Evolutionary conservation across 495 filamentous ascomycete genomes (phyloP).

Genomic region (Podospora bellae-mahoneyi): DNA sequence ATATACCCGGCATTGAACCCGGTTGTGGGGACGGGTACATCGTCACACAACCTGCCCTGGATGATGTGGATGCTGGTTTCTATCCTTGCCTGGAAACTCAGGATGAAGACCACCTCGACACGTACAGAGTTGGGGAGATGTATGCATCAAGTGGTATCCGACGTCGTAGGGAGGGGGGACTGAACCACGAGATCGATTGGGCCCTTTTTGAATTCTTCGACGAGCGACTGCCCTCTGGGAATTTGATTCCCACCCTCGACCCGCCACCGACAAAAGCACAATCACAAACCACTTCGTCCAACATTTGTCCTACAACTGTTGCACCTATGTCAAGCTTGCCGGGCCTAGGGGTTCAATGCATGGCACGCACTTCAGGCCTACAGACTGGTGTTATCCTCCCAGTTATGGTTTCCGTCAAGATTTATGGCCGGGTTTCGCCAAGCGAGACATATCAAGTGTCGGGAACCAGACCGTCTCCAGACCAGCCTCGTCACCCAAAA

Average conservation of each 20-base stretch:
- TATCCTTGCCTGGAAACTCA: slow-evolving; percentile 55
- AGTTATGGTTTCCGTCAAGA: slow-evolving; percentile 74
- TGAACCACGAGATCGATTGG: slow-evolving; percentile 95
- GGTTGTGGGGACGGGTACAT: slow-evolving; percentile 68
- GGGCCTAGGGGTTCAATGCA: slow-evolving; percentile 76
- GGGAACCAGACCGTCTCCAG: slow-evolving; percentile 14
- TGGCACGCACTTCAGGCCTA: slow-evolving; percentile 85
- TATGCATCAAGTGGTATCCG: slow-evolving; percentile 87
- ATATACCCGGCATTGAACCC: slow-evolving; percentile 75
- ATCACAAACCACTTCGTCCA: background rate
- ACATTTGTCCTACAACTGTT: slow-evolving; percentile 42
- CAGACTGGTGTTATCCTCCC: slow-evolving; percentile 71
- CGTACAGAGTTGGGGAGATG: slow-evolving; percentile 73
- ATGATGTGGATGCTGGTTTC: slow-evolving; percentile 79
- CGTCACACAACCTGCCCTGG: slow-evolving; percentile 82
- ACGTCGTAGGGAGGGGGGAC: slow-evolving; percentile 55
- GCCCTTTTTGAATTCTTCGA: slow-evolving; percentile 79
- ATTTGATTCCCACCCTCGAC: slow-evolving; percentile 44
- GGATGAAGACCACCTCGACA: slow-evolving; percentile 64
- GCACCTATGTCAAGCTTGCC: slow-evolving; percentile 52
- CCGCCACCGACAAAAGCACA: slow-evolving; percentile 1
- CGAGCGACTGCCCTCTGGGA: slow-evolving; percentile 65
- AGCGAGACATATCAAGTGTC: slow-evolving; percentile 76
- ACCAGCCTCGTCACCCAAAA: background rate
- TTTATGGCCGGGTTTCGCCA: slow-evolving; percentile 75